These are phyloP conservation scores for Hymenoscyphus repandus DNA, from an alignment of 2,329 filamentous ascomycete species.

Conservation along the genomic window DNA sequence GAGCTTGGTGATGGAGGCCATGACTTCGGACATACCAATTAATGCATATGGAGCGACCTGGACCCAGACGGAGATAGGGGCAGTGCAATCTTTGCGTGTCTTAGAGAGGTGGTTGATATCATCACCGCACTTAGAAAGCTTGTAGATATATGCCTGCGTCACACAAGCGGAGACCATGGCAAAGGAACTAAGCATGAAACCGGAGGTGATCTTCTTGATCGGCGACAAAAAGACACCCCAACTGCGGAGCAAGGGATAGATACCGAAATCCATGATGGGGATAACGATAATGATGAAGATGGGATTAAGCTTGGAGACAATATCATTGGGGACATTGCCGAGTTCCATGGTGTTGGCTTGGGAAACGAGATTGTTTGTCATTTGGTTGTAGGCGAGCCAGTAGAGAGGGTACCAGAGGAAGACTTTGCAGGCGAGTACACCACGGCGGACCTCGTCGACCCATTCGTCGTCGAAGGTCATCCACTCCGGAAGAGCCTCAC, in stretches of 20 bases:
- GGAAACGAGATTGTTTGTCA: slow-evolving; percentile 62
- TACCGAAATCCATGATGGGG: slow-evolving; percentile 43
- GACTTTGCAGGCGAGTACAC: slow-evolving; percentile 56
- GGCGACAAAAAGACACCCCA: slow-evolving; percentile 50
- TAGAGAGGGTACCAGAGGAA: slow-evolving; percentile 65
- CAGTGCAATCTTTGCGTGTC: slow-evolving; percentile 11
- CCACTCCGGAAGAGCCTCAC: slow-evolving; percentile 56
- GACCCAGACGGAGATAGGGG: slow-evolving; percentile 47
- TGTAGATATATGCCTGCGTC: slow-evolving; percentile 54
- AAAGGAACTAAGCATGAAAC: slow-evolving; percentile 47
- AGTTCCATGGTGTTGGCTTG: slow-evolving; percentile 51
- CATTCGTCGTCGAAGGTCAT: slow-evolving; percentile 79
- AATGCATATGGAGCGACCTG: slow-evolving; percentile 47
- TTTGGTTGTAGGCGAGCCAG: slow-evolving; percentile 46
- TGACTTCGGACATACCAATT: slow-evolving; percentile 55
- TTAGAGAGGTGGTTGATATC: slow-evolving; percentile 40
- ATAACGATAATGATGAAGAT: slow-evolving; percentile 54
- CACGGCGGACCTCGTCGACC: slow-evolving; percentile 61
- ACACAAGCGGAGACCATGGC: slow-evolving; percentile 53
- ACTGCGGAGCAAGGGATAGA: slow-evolving; percentile 54
- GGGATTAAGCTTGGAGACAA: slow-evolving; percentile 55
- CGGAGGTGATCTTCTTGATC: slow-evolving; percentile 51
- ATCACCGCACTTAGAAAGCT: slow-evolving; percentile 47
- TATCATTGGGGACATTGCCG: slow-evolving; percentile 52
- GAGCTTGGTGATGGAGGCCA: slow-evolving; percentile 61